These are phyloP conservation scores for Setaria viridis DNA, from an alignment of 202 grass and related monocot genomes.

Conservation along the genomic window DNA sequence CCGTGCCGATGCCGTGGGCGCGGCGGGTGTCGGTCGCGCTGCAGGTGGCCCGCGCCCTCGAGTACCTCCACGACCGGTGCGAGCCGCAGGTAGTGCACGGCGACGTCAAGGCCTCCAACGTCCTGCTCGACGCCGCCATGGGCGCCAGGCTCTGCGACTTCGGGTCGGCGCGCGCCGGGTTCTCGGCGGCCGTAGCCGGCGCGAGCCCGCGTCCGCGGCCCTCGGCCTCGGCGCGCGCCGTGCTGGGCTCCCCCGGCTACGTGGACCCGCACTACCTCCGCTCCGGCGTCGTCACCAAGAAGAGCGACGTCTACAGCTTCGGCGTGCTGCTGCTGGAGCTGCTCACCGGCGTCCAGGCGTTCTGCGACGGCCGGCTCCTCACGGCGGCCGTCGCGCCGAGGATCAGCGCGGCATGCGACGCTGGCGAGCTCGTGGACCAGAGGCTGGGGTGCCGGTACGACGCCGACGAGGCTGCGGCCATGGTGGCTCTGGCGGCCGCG, in stretches of 20 bases:
- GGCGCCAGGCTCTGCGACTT: slow-evolving; percentile 86
- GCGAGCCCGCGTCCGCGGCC: slow-evolving; percentile 9
- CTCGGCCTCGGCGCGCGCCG: slow-evolving; percentile 23
- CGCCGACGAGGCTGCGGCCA: slow-evolving; percentile 41
- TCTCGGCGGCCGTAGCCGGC: slow-evolving; percentile 57
- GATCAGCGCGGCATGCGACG: slow-evolving; percentile 11
- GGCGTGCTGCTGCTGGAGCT: slow-evolving; percentile 77
- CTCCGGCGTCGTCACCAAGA: slow-evolving; percentile 68
- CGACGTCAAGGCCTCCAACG: slow-evolving; percentile 89
- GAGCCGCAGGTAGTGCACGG: slow-evolving; percentile 87
- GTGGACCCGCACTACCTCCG: slow-evolving; percentile 93
- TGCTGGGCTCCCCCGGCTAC: slow-evolving; percentile 76
- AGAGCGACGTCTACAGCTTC: slow-evolving; percentile 92
- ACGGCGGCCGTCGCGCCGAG: slow-evolving; percentile 48
- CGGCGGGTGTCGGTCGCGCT: slow-evolving; percentile 56
- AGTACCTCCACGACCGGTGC: slow-evolving; percentile 81
- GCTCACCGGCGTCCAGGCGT: slow-evolving; percentile 75
- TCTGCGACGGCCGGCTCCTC: slow-evolving; percentile 62
- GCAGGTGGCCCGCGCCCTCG: slow-evolving; percentile 78
- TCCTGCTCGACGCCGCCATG: slow-evolving; percentile 74
- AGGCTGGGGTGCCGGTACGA: slow-evolving; percentile 58
- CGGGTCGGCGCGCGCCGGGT: slow-evolving; percentile 73
- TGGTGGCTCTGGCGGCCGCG: slow-evolving; percentile 46
- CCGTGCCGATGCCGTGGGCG: slow-evolving; percentile 47
- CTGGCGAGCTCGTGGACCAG: slow-evolving; percentile 49